Evolutionary conservation across 495 filamentous ascomycete species (phyloP).

Genomic region (Podospora bellae-mahoneyi): DNA sequence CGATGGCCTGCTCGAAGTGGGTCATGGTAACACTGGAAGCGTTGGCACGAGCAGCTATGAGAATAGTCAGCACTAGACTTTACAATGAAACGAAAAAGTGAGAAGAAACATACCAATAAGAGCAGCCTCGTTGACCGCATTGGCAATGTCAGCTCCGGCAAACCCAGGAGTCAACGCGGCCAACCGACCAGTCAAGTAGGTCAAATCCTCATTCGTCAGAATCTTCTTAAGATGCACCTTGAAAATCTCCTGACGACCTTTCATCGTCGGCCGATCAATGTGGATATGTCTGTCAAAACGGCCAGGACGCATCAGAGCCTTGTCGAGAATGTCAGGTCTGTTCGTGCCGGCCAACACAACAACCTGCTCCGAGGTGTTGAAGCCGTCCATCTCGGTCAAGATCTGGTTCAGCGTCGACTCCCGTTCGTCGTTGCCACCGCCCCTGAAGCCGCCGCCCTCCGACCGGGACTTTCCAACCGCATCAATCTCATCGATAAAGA

Average conservation of each 20-base stretch:
- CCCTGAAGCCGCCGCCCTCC: constrained; percentile 59
- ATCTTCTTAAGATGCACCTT: constrained; percentile 89
- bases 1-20: constrained; percentile 96
- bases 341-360: constrained; percentile 98
- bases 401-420: constrained; percentile 98
- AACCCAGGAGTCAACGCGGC: constrained; percentile 93
- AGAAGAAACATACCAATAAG: constrained; percentile 72
- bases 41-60: constrained; percentile 72
- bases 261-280: constrained; percentile 94
- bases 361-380: constrained; percentile 95
- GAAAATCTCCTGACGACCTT: constrained; percentile 94
- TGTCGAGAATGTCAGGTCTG: constrained; percentile 87
- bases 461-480: constrained; percentile 89
- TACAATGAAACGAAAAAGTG: constrained; percentile 2
- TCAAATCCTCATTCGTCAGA: constrained; percentile 81
- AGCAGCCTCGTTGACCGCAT: constrained; percentile 96
- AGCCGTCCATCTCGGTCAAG: constrained; percentile 98
- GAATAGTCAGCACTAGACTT: constrained; percentile 33
- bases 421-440: constrained; percentile 93
- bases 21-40: constrained; percentile 74
- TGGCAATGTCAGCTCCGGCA: constrained; percentile 95
- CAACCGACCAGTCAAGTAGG: constrained; percentile 79
- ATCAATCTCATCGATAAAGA: constrained; percentile 99
- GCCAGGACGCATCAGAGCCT: constrained; percentile 92
- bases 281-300: constrained; percentile 94